Conservation (phyloP, 106 monocot species). For the Gastrodia elata region DNA sequence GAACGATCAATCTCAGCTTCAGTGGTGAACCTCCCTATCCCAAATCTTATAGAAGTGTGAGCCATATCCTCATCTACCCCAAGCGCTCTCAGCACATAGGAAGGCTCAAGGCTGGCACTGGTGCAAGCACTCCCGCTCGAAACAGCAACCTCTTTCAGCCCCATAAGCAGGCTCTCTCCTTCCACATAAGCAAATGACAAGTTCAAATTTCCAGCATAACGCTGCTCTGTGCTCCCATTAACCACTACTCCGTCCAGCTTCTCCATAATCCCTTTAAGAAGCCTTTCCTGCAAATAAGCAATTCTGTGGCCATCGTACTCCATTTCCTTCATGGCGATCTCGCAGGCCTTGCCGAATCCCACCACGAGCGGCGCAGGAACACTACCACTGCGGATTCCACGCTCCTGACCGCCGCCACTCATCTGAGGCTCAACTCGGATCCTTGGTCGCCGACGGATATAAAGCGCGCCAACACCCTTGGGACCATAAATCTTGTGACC, state of each 20-base stretch:
- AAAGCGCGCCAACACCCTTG: conserved; percentile 88
- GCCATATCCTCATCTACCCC: conserved; percentile 99
- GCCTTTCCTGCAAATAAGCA: conserved; percentile 40
- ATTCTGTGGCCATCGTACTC: conserved; percentile 55
- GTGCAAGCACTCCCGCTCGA: conserved; percentile 99
- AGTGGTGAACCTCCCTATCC: conserved; percentile 85
- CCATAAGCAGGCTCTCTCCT: conserved; percentile 94
- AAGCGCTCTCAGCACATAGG: conserved; percentile 81
- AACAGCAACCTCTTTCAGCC: conserved; percentile 92
- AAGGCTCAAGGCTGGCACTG: conserved; percentile 89
- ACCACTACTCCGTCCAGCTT: conserved; percentile 68
- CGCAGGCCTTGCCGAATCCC: conserved; percentile 81
- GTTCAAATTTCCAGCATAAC: conserved; percentile 86
- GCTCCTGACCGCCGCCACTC: conserved; percentile 96
- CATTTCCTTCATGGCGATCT: conserved; percentile 88
- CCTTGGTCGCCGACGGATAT: conserved; percentile 70
- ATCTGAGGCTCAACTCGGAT: conserved; percentile 93
- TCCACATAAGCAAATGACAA: conserved; percentile 86
- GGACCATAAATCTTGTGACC: conserved; percentile 97
- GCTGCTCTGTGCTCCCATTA: conserved; percentile 73
- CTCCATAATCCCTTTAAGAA: conserved; percentile 49
- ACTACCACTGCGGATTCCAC: conserved; percentile 89
- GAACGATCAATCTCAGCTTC: conserved; percentile 78
- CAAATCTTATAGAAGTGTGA: conserved; percentile 89
- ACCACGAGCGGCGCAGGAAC: conserved; percentile 86